Evolutionary conservation across 768 basidiomycete genomes (phyloP), one percentile per base, ranked within the genome.

Genomic region (Gyrodon lividus): DNA sequence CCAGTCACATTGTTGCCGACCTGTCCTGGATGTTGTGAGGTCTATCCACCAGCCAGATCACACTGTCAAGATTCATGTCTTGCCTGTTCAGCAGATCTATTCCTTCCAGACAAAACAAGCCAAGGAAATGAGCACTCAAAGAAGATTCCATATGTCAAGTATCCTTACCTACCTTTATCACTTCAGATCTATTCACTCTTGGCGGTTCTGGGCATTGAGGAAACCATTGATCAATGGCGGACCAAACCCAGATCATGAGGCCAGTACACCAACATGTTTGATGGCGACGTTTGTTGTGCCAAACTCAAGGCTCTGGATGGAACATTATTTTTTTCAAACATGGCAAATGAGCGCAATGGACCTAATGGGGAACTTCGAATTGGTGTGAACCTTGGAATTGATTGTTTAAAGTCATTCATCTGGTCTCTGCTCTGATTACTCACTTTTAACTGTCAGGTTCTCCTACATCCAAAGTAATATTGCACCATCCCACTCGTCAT

Each of bases 391-490:
- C 50, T 65, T 13, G 67, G 70, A 0, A 46, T 68, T 12, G 70
- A 72, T 31, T 73, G 70, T 69, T 72, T 45, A 35, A 28, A 8
- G 16, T 37, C 34, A n/a, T n/a, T n/a, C n/a, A n/a, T n/a, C n/a
- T n/a, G n/a, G n/a, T n/a, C n/a, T n/a, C n/a, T 46, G 24, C 14
- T 42, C 24, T 48, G 34, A 40, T 12, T 45, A 17, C 0, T 23
- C 17, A 17, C 39, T 22, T 51, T 20, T 50, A 17, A 48, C 20
- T 39, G 17, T 10, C 34, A 72, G 72, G 71, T 71, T 73, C 47
- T 72, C 69, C 0, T 71, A 73, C 42, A 54, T 72, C 0, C 61
- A 60, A 1, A 70, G 69, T 48, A 63, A 64, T 5, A 70, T 72
- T 39, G 58, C 68, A 1, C 68, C 71, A 2, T 73, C 70, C 0